Conservation (phyloP, 805 yeast species). For the Candida wancherniae region DNA sequence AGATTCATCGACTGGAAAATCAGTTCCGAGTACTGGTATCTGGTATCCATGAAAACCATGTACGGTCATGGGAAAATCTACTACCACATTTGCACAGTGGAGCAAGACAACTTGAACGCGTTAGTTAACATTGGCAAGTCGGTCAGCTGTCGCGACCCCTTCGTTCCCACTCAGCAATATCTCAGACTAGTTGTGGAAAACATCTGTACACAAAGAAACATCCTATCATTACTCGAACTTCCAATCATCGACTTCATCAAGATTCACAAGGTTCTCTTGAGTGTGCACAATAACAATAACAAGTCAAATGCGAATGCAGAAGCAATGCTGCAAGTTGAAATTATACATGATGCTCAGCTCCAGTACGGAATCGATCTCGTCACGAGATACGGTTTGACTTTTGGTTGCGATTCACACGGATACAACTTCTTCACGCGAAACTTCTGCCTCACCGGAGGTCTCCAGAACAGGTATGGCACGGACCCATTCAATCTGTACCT, state of each 20-base stretch:
- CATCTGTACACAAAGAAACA: conserved; percentile 60
- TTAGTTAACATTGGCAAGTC: conserved; percentile 75
- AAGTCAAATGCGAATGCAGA: conserved; percentile 2
- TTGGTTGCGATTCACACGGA: conserved; percentile 64
- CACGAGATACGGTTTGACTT: conserved; percentile 58
- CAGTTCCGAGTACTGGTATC: conserved; percentile 80
- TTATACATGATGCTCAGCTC: conserved; percentile 42
- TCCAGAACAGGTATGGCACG: conserved; percentile 26
- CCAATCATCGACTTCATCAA: conserved; percentile 59
- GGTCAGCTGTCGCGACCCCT: conserved; percentile 75
- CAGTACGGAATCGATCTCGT: conserved; percentile 57
- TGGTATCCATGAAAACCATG: conserved; percentile 63
- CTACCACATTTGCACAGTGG: conserved; percentile 85
- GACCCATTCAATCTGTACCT: conserved; percentile 21
- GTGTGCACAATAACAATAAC: conserved; percentile 34
- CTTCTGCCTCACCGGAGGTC: conserved; percentile 28
- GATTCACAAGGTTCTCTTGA: conserved; percentile 61
- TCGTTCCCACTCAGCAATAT: conserved; percentile 78
- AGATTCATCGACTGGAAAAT: conserved; percentile 82
- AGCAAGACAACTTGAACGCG: conserved; percentile 71
- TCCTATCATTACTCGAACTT: conserved; percentile 54
- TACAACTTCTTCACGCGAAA: conserved; percentile 54
- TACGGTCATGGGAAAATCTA: conserved; percentile 84
- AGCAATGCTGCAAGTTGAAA: conserved; percentile 16
- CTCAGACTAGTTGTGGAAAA: conserved; percentile 74